These are phyloP conservation scores for Leptographium wingfieldii DNA, from an alignment of 2,329 filamentous ascomycete genomes.

Conservation along the genomic window DNA sequence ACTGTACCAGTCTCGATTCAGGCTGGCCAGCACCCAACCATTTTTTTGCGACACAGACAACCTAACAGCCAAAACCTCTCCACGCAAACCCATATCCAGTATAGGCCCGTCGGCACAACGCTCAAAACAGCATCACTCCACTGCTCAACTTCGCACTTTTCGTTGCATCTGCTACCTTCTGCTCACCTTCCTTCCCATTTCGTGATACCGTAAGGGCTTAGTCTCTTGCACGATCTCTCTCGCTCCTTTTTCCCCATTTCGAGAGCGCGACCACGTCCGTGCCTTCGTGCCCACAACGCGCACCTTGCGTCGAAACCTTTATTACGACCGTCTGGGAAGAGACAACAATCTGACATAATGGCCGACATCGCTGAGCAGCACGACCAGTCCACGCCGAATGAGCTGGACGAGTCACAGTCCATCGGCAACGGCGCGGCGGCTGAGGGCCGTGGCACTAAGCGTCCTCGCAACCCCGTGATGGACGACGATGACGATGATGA, in stretches of 20 bases:
- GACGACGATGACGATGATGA: conserved; percentile 97
- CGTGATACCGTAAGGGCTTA: conserved; percentile 26
- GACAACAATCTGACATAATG: conserved; percentile 31
- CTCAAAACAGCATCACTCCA: conserved; percentile 55
- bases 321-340: background rate
- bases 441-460: conserved; percentile 79
- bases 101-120: conserved; percentile 52
- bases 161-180: conserved; percentile 8
- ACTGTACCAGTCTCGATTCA: conserved; percentile 34
- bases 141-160: conserved; percentile 37
- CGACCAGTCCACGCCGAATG: conserved; percentile 61
- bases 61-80: conserved; percentile 29
- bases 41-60: conserved; percentile 38
- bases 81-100: conserved; percentile 50
- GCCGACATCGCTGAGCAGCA: conserved; percentile 70
- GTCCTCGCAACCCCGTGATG: conserved; percentile 64
- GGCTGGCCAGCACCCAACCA: conserved; percentile 34
- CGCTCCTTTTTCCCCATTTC: background rate
- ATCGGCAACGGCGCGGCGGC: conserved; percentile 58
- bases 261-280: background rate
- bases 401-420: conserved; percentile 59
- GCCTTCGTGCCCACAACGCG: background rate
- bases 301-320: background rate
- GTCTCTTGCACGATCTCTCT: background rate
- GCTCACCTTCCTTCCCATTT: conserved; percentile 20